A percentile compares a stretch with the other conserved stretches of the same genome.
Conservation (phyloP, 2,329 filamentous ascomycete genomes). For the Arthrobotrys sphaeroides region DNA sequence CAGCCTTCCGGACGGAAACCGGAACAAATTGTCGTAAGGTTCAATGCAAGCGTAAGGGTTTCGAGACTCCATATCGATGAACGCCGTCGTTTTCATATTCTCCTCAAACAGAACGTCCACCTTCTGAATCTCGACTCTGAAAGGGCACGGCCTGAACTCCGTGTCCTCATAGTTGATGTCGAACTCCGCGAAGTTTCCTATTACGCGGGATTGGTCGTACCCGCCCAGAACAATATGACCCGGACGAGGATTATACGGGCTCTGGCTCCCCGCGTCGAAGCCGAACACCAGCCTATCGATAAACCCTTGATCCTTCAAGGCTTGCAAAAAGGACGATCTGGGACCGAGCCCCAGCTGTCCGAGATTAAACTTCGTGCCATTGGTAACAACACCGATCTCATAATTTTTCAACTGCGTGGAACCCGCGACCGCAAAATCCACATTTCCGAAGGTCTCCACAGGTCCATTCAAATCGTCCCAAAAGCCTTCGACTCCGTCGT, state of each 20-base stretch:
- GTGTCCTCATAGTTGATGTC: conserved; percentile 48
- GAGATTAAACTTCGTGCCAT: conserved; percentile 43
- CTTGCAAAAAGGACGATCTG: conserved; percentile 27
- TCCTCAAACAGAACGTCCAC: conserved; percentile 34
- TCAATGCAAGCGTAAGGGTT: conserved; percentile 51
- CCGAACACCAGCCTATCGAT: conserved; percentile 41
- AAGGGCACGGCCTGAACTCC: conserved; percentile 49
- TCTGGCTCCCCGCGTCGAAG: conserved; percentile 49
- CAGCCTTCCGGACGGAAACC: conserved; percentile 37
- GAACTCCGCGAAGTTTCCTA: conserved; percentile 42
- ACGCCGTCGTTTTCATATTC: conserved; percentile 12
- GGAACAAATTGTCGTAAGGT: conserved; percentile 44
- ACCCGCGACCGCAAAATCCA: conserved; percentile 39
- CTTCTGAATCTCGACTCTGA: conserved; percentile 44
- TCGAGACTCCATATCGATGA: conserved; percentile 48
- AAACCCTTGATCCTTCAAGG: conserved; percentile 37
- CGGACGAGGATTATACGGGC: conserved; percentile 37
- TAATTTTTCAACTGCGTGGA: conserved; percentile 39
- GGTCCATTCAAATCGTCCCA: conserved; percentile 45
- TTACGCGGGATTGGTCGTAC: conserved; percentile 45
- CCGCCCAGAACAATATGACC: conserved; percentile 43
- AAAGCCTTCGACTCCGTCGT: conserved; percentile 31
- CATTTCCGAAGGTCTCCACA: conserved; percentile 34
- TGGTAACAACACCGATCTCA: conserved; percentile 45
- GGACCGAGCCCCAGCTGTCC: conserved; percentile 44